Conservation (phyloP, 352 stramenopile species). For the Globisporangium carolinianum region DNA sequence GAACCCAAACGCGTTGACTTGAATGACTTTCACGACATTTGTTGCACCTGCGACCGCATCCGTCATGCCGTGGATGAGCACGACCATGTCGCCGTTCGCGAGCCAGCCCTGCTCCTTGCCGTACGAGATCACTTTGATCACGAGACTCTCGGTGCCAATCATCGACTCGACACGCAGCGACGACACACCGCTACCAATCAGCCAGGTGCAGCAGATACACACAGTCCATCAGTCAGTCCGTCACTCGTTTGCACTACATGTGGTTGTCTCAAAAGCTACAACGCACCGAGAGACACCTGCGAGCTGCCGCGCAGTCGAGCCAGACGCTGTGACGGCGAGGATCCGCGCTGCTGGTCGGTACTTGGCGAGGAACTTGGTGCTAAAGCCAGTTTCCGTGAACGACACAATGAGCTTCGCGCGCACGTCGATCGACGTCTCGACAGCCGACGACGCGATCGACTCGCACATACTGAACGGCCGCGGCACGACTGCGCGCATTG, state of each 20-base stretch:
- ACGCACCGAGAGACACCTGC: conserved; percentile 70
- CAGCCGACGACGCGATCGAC: conserved; percentile 94
- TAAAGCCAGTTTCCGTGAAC: conserved; percentile 93
- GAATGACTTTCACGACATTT: conserved; percentile 89
- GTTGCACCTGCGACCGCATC: conserved; percentile 75
- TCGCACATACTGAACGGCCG: conserved; percentile 79
- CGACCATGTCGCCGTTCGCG: conserved; percentile 76
- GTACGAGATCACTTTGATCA: conserved; percentile 78
- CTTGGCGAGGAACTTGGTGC: conserved; percentile 94
- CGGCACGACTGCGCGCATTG: conserved; percentile 33
- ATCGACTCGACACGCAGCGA: conserved; percentile 67
- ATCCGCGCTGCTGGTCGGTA: conserved; percentile 89
- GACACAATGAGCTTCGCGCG: conserved; percentile 96
- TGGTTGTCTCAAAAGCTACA: not conserved
- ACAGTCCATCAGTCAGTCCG: not conserved
- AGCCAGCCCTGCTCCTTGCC: conserved; percentile 81
- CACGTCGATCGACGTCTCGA: conserved; percentile 97
- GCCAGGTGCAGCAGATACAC: too few species aligned
- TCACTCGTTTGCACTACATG: too few species aligned
- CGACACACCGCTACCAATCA: conserved; percentile 45
- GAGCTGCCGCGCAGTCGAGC: conserved; percentile 59
- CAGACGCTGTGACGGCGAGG: conserved; percentile 84
- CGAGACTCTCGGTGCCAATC: conserved; percentile 80
- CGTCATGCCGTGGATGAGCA: conserved; percentile 86
- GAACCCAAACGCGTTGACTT: conserved; percentile 61